Evolutionary conservation across 768 basidiomycete genomes (phyloP), one percentile per base, ranked within the genome.

Genomic region (Thelephora ganbajun): DNA sequence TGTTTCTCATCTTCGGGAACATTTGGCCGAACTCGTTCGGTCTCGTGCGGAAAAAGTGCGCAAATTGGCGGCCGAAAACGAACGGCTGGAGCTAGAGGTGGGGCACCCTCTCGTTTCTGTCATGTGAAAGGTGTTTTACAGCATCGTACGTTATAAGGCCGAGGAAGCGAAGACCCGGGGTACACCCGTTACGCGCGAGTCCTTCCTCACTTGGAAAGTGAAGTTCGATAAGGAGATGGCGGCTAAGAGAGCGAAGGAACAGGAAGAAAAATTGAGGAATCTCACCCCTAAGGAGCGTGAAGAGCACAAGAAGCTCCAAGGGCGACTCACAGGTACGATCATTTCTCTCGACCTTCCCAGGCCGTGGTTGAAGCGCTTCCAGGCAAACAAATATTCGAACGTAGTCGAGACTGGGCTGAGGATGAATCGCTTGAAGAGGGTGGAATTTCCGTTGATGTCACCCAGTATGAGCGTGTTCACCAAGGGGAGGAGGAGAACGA

Each of bases 311-410:
- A 78, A 72, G 56, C 62, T 74, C 14, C 66, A 58, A 33, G 72
- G 69, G 46, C 73, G 92, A 51, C 63, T 79, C 33, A 74, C 75
- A 48, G 94, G 94, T 90, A 54, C 49, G 74, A 14, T 20, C 16
- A 35, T 33, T 35, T 33, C 16, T 48, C 53, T 33, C 34, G 26
- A 22, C 33, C 22, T 33, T n/a, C 42, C 39, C 45, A 47, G 26
- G 26, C 9, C 26, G 18, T 5, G 22, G 39, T 56, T 33, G 43
- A 20, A 46, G 26, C 37, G 6, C 35, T 50, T 33, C 48, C 54
- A 94, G 94, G 94, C 22, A 80, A 90, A 19, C 91, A 96, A 66
- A 66, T 97, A 41, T 99, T 98, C 63, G 90, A 94, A 64, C 76
- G 77, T 35, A 80, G 89, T 59, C 76, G 68, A 48, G 76, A 76